phyloP scores from a whole-genome alignment of 2,329 filamentous ascomycete species.

The Polytolypa hystricis region DNA sequence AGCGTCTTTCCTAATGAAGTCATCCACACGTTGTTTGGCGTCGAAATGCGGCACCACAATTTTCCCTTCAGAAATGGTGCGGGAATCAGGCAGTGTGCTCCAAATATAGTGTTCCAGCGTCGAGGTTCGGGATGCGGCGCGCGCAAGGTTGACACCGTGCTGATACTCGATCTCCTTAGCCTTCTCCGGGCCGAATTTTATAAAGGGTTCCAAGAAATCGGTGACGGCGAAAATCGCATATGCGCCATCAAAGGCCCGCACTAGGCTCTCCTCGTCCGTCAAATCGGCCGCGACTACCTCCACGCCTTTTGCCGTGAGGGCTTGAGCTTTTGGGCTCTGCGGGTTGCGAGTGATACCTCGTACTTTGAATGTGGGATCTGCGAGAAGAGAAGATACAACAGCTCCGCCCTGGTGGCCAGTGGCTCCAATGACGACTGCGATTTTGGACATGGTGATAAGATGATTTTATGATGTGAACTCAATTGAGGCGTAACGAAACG shows the following conservation, averaged over 20 bases:
- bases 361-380: slow-evolving; percentile 18
- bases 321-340: slow-evolving; percentile 14
- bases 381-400: slow-evolving; percentile 19
- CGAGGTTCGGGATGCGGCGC: slow-evolving; percentile 26
- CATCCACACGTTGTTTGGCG: slow-evolving; percentile 33
- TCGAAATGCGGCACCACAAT: slow-evolving; percentile 31
- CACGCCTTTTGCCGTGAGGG: slow-evolving; percentile 17
- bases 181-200: slow-evolving; percentile 17
- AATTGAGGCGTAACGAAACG: no score
- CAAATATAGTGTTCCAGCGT: slow-evolving; percentile 37
- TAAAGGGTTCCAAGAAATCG: slow-evolving; percentile 32
- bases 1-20: slow-evolving; percentile 25
- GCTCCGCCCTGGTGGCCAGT: slow-evolving; percentile 26
- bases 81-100: slow-evolving; percentile 33
- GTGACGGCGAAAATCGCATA: slow-evolving; percentile 34
- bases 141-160: slow-evolving; percentile 34
- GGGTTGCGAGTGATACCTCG: slow-evolving; percentile 24
- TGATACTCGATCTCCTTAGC: slow-evolving; percentile 28
- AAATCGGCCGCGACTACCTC: slow-evolving; percentile 22
- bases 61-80: slow-evolving; percentile 22
- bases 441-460: no score
- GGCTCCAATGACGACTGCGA: slow-evolving; percentile 26
- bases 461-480: no score
- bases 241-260: slow-evolving; percentile 29
- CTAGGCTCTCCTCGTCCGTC: slow-evolving; percentile 18